Percentiles rank a stretch among this genome's conserved stretches.
Conservation (phyloP, 768 basidiomycete genomes). For the Russula vinacea region DNA sequence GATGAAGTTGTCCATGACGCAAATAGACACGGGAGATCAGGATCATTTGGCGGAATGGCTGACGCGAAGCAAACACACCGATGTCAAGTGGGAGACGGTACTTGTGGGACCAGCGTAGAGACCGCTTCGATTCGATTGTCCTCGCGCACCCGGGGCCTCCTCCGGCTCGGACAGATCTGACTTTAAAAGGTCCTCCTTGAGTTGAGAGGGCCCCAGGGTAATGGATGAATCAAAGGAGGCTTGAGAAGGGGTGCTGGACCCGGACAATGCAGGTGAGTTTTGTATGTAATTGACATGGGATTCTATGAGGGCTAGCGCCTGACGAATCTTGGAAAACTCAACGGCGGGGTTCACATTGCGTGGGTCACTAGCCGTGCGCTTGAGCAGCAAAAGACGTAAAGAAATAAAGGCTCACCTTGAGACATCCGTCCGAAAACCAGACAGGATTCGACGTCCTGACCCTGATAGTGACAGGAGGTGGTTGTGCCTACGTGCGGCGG, state of each 20-base stretch:
- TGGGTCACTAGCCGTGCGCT: conserved; percentile 23
- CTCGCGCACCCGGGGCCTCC: conserved; percentile 64
- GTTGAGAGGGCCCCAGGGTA: conserved; percentile 20
- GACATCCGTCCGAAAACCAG: conserved; percentile 50
- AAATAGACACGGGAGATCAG: conserved; percentile 10
- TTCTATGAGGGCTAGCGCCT: conserved; percentile 66
- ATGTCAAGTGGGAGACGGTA: conserved; percentile 62
- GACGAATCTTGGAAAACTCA: conserved; percentile 65
- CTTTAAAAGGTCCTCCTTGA: conserved; percentile 13
- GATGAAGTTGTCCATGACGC: conserved; percentile 14
- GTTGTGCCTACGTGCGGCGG: conserved; percentile 59
- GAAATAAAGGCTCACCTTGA: conserved; percentile 43
- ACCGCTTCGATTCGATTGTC: conserved; percentile 61
- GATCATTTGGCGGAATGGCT: conserved; percentile 10
- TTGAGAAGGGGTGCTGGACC: conserved; percentile 32
- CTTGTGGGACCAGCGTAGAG: conserved; percentile 80
- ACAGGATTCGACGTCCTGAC: conserved; percentile 51
- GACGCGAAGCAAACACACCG: conserved; percentile 43
- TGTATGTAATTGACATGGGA: conserved; percentile 46
- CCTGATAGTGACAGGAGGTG: conserved; percentile 69
- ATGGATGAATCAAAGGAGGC: conserved; percentile 26
- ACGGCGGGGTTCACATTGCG: conserved; percentile 57
- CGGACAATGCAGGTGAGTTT: conserved; percentile 16
- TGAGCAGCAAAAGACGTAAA: conserved; percentile 17
- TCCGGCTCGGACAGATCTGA: conserved; percentile 44